Base-by-base conservation (phyloP, 78 protist species). In the Cyanophora paradoxa region DNA sequence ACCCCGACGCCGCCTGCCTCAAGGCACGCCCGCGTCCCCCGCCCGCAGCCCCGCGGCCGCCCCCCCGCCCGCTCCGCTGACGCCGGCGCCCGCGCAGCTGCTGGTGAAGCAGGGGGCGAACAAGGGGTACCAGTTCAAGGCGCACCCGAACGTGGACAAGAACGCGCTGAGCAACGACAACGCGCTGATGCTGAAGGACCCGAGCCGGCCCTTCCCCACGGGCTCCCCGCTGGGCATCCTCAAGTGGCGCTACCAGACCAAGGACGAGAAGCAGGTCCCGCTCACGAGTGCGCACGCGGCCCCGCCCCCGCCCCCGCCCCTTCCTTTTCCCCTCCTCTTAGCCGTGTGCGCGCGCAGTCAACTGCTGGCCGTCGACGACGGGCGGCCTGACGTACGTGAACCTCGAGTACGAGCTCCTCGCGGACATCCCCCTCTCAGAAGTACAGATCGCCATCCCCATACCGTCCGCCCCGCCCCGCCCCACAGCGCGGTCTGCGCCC, bases 61-160 rank as follows among this genome's bases (percentile, higher is more conserved):
- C 50, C 13, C 24, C 50, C 50, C 50, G 13, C 13, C 13, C 50
- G 13, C 24, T 44, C 30, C 59, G 16, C 14, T 22, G 30, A 54
- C 59, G n/a, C 64, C 14, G 37, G 64, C 30, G 41, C 66, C 28
- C n/a, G 50, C 13, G 50, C n/a, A 44, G 13, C 50, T 44, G 50
- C 13, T 44, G 50, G 66, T 59, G 41, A 8, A 30, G 66, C 37
- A 30, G 42, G 69, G 69, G 26, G n/a, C 2, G 31, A 72, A 72
- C 58, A 8, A 59, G 17, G 78, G 63, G 70, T 58, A 30, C 58
- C 78, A 72, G 69, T 72, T 59, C 44, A 72, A 72, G 62, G 50
- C 88, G 28, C 87, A 87, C 62, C 91, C 91, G 20, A 83, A 83
- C 74, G 50, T 85, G 67, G 48, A 83, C 86, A 82, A 81, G 70